Conservation (phyloP, 129 eudicot genomes). For the Flaveria brownii region DNA sequence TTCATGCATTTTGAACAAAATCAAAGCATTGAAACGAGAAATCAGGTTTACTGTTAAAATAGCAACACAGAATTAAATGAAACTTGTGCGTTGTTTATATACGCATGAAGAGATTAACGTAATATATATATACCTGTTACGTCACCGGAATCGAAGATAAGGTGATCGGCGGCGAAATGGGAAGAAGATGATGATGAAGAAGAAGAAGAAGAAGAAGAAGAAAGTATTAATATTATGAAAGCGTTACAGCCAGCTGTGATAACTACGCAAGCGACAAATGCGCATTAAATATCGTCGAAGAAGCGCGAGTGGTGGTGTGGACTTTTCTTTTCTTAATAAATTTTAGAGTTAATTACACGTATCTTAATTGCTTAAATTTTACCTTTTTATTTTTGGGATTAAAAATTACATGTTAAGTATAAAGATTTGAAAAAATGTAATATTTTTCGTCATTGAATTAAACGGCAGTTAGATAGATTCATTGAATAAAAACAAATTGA, state of each 20-base stretch:
- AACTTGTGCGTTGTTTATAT: neutral
- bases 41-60: neutral
- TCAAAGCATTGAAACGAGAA: neutral
- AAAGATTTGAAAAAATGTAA: too few relatives aligned
- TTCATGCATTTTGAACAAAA: neutral
- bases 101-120: neutral
- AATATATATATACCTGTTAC: conserved; percentile 1
- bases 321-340: too few relatives aligned
- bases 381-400: too few relatives aligned
- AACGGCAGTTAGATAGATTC: too few relatives aligned
- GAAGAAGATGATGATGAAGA: neutral
- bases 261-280: neutral
- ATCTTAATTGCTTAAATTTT: too few relatives aligned
- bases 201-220: neutral
- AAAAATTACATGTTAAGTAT: too few relatives aligned
- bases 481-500: too few relatives aligned
- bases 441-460: too few relatives aligned
- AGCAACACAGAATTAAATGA: neutral
- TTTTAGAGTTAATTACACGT: too few relatives aligned
- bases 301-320: neutral
- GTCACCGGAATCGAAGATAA: neutral
- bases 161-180: conserved; percentile 14
- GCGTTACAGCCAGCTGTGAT: conserved; percentile 6
- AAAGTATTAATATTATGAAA: neutral
- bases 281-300: conserved; percentile 4